Evolutionary conservation across 441 rosid species (phyloP).

Genomic region (Monsonia emarginata): DNA sequence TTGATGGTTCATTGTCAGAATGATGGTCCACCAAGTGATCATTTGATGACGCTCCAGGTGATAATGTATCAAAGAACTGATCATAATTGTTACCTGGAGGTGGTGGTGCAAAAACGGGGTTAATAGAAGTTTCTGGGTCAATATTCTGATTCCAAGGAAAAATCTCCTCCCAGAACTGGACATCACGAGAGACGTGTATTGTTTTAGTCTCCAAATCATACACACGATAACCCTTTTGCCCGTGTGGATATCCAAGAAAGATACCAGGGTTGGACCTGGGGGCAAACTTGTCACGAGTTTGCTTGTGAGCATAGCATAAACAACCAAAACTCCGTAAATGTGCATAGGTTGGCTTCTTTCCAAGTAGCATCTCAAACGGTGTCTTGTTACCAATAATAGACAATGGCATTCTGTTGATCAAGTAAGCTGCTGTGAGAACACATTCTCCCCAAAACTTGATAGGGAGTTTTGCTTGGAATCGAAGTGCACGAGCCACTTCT

Average conservation of each 20-base stretch:
- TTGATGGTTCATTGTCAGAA: too few relatives aligned
- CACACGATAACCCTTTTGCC: neutral
- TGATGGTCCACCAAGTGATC: too few relatives aligned
- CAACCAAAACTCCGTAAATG: neutral
- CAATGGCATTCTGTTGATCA: neutral
- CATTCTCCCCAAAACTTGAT: constrained; percentile 2
- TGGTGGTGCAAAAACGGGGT: too few relatives aligned
- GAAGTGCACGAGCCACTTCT: neutral
- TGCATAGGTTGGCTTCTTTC: neutral
- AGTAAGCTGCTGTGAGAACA: neutral
- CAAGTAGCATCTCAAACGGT: constrained; percentile 5
- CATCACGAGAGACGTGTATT: neutral
- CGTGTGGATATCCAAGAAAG: neutral
- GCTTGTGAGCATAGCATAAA: neutral
- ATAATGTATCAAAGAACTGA: too few relatives aligned
- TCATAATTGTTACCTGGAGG: too few relatives aligned
- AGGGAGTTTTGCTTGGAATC: neutral
- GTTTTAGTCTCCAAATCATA: neutral
- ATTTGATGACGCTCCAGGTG: too few relatives aligned
- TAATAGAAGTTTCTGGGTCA: too few relatives aligned
- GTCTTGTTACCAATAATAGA: neutral
- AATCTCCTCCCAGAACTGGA: too few relatives aligned
- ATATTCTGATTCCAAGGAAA: too few relatives aligned
- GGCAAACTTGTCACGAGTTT: neutral
- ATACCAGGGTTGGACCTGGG: neutral